Evolutionary conservation across 768 basidiomycete genomes (phyloP).

Genomic region (Phaeotremella fagi): DNA sequence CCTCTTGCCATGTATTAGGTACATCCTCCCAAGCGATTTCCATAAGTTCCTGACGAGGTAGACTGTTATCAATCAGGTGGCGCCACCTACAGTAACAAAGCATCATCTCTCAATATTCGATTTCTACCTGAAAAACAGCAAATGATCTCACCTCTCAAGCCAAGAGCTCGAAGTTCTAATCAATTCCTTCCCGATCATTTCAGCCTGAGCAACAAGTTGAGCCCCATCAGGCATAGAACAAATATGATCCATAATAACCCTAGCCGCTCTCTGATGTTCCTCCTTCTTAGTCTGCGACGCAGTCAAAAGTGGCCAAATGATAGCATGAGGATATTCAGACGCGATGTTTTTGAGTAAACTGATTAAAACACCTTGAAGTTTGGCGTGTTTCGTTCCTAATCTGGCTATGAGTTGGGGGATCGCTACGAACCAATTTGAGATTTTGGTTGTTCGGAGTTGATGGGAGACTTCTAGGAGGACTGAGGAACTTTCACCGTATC

Average conservation of each 20-base stretch:
- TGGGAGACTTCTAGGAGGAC: slow-evolving; percentile 35
- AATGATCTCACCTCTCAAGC: slow-evolving; percentile 36
- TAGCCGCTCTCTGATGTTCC: slow-evolving; percentile 42
- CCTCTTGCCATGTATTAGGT: slow-evolving; percentile 29
- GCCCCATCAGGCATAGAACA: slow-evolving; percentile 38
- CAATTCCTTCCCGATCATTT: slow-evolving; percentile 42
- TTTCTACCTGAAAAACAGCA: not conserved
- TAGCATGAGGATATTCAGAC: slow-evolving; percentile 42
- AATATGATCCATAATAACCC: slow-evolving; percentile 42
- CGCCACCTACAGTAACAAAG: slow-evolving; percentile 27
- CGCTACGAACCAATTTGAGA: slow-evolving; percentile 37
- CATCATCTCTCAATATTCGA: slow-evolving; percentile 1
- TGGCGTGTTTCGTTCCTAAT: slow-evolving; percentile 36
- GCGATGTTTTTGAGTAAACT: slow-evolving; percentile 40
- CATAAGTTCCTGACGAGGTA: slow-evolving; percentile 39
- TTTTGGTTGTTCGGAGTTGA: slow-evolving; percentile 29
- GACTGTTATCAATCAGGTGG: slow-evolving; percentile 29
- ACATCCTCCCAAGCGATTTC: slow-evolving; percentile 38
- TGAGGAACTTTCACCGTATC: slow-evolving; percentile 37
- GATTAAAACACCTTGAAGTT: slow-evolving; percentile 34
- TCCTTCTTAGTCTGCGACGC: slow-evolving; percentile 40
- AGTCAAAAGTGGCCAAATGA: slow-evolving; percentile 47
- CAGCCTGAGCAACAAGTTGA: slow-evolving; percentile 38
- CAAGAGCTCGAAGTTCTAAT: slow-evolving; percentile 39
- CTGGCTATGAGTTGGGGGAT: slow-evolving; percentile 48